A percentile compares a stretch with the other conserved stretches of the same genome.
These are phyloP conservation scores for Lecanicillium sp. DNA, from an alignment of 2,329 filamentous ascomycete genomes.

Conservation along the genomic window DNA sequence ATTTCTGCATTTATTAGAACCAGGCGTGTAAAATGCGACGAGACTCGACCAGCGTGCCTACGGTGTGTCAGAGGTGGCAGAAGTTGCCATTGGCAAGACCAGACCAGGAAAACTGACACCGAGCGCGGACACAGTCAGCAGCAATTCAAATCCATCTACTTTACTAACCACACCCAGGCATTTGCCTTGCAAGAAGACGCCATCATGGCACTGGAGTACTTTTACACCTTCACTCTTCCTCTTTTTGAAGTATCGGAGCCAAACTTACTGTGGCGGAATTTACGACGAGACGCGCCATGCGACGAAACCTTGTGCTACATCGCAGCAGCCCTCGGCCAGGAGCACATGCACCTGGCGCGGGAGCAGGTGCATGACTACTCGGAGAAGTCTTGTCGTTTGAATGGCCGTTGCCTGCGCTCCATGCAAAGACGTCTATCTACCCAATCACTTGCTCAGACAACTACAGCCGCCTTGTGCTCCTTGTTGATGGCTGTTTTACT, in stretches of 20 bases:
- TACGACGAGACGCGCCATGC: background rate
- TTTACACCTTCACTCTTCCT: background rate
- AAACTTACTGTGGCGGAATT: background rate
- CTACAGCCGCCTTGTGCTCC: background rate
- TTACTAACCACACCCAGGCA: background rate
- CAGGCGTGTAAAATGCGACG: too few species aligned
- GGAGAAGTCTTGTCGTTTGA: background rate
- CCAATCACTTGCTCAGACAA: background rate
- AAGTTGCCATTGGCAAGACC: background rate
- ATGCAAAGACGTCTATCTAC: background rate
- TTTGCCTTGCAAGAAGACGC: slow-evolving; percentile 1
- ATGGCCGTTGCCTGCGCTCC: background rate
- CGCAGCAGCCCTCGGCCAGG: slow-evolving; percentile 1
- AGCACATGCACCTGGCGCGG: background rate
- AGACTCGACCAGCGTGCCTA: background rate
- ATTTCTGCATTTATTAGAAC: too few species aligned
- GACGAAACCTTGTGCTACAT: background rate
- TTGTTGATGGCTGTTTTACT: background rate
- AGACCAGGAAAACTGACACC: background rate
- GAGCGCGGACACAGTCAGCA: too few species aligned
- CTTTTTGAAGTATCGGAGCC: background rate
- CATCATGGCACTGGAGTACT: background rate
- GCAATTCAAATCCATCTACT: background rate
- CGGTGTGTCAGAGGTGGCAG: background rate
- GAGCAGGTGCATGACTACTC: background rate